phyloP scores from a whole-genome alignment of 2,329 filamentous ascomycete species.

The Helotiales sp. region DNA sequence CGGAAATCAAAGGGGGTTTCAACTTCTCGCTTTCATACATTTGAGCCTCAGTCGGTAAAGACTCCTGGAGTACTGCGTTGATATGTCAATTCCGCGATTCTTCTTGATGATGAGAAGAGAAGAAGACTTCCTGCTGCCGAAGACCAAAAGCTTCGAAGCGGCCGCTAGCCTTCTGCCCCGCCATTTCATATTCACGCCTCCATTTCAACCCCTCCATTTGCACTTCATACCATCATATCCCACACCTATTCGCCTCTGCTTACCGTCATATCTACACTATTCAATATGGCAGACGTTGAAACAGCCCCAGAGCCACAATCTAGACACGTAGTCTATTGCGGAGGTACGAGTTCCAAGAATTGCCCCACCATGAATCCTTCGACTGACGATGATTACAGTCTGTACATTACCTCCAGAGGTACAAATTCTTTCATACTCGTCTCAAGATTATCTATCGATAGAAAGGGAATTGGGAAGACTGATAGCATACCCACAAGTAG shows the following conservation, averaged over 20 bases:
- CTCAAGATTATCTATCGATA: background rate
- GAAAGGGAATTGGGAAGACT: constrained; percentile 20
- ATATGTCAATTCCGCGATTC: no score
- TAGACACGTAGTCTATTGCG: constrained; percentile 35
- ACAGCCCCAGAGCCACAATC: constrained; percentile 33
- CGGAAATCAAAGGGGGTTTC: no score
- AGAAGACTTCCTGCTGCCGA: background rate
- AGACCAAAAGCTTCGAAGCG: background rate
- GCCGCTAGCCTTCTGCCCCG: background rate
- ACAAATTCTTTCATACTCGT: constrained; percentile 23
- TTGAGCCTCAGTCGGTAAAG: no score
- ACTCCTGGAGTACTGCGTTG: no score
- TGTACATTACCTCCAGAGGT: constrained; percentile 68
- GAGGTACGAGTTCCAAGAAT: constrained; percentile 26
- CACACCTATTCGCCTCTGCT: no score
- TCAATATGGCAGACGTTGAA: constrained; percentile 31
- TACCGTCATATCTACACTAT: background rate
- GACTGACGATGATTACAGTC: constrained; percentile 42
- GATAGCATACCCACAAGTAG: constrained; percentile 50
- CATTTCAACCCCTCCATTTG: background rate
- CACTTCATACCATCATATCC: background rate
- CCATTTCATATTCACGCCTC: background rate
- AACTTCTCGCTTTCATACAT: no score
- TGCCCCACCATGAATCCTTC: constrained; percentile 22
- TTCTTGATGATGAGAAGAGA: background rate